Evolutionary conservation across 805 yeast genomes (phyloP).

Genomic region (Candida parachauliodes): DNA sequence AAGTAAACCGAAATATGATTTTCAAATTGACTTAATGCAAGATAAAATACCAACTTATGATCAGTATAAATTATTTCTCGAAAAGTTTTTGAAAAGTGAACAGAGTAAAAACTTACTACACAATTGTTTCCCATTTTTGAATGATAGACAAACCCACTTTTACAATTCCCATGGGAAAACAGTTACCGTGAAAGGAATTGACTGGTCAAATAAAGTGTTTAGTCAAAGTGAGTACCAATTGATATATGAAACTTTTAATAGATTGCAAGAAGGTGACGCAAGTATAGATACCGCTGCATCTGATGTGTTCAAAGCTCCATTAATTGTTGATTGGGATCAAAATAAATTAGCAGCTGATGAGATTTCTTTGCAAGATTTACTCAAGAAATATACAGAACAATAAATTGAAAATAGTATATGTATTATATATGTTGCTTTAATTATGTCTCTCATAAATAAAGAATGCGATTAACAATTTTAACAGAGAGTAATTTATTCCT

Average conservation of each 20-base stretch:
- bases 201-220: slow-evolving; percentile 24
- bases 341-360: slow-evolving; percentile 38
- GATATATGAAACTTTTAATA: slow-evolving; percentile 35
- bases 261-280: slow-evolving; percentile 20
- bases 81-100: slow-evolving; percentile 23
- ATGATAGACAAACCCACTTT: slow-evolving; percentile 18
- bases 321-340: slow-evolving; percentile 47
- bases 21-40: slow-evolving; percentile 34
- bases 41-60: slow-evolving; percentile 42
- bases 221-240: slow-evolving; percentile 35
- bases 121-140: slow-evolving; percentile 36
- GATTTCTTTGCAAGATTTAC: slow-evolving; percentile 17
- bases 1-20: slow-evolving; percentile 13
- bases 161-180: slow-evolving; percentile 14
- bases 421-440: too few relatives aligned
- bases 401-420: too few relatives aligned
- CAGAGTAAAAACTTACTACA: slow-evolving; percentile 23
- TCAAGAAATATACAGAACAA: slow-evolving; percentile 1
- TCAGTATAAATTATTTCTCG: slow-evolving; percentile 29
- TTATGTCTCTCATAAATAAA: too few relatives aligned
- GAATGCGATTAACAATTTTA: too few relatives aligned
- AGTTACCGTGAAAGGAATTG: slow-evolving; percentile 18
- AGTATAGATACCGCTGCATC: slow-evolving; percentile 26
- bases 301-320: slow-evolving; percentile 37
- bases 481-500: too few relatives aligned